Percentiles rank a stretch among this genome's conserved stretches.
These are phyloP conservation scores for Blastocystis sp. DNA, from an alignment of 352 stramenopile genomes.

Conservation along the genomic window DNA sequence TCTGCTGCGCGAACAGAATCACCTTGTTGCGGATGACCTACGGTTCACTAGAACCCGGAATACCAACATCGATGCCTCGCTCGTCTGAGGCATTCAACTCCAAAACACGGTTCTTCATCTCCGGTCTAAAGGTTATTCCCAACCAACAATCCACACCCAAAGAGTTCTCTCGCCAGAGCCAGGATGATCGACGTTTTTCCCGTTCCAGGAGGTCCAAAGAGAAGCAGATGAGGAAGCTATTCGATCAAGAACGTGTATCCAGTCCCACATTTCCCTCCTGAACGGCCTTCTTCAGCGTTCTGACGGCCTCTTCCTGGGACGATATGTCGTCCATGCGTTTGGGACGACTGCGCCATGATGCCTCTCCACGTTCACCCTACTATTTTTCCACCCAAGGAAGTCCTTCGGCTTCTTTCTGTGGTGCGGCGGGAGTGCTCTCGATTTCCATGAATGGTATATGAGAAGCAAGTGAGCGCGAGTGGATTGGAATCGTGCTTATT, in stretches of 20 bases:
- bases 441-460: neutral
- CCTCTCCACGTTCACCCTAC: neutral
- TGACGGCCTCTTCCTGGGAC: constrained; percentile 26
- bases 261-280: constrained; percentile 25
- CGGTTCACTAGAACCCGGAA: constrained; percentile 61
- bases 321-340: constrained; percentile 51
- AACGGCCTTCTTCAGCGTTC: constrained; percentile 34
- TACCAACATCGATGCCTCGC: constrained; percentile 85
- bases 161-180: constrained; percentile 24
- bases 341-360: constrained; percentile 37
- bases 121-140: neutral
- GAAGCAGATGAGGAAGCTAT: constrained; percentile 55
- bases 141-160: neutral
- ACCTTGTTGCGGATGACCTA: constrained; percentile 55
- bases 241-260: neutral
- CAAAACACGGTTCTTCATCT: constrained; percentile 53
- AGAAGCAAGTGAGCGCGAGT: too few relatives aligned
- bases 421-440: neutral
- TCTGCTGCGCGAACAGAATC: constrained; percentile 45
- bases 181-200: constrained; percentile 54
- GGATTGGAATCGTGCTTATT: neutral
- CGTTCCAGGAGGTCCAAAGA: constrained; percentile 56
- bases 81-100: constrained; percentile 91
- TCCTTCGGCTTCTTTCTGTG: neutral
- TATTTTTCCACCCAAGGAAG: constrained; percentile 58